Base-by-base conservation (phyloP, 345 rosid species). In the Hypericum androsaemum region DNA sequence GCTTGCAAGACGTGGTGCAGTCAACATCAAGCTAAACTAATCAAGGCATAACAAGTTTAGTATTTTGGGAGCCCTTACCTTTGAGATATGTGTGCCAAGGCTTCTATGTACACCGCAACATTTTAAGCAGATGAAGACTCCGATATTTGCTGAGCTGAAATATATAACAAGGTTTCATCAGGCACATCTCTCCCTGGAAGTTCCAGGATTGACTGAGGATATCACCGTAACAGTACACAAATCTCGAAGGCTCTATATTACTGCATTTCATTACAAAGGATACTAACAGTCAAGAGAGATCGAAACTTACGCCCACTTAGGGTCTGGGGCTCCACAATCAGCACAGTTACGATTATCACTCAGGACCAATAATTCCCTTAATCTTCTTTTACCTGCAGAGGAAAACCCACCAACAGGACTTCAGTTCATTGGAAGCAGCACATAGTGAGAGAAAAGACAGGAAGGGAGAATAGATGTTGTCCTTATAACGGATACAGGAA, bases 71-170 rank as follows among this genome's bases (percentile, higher is more conserved):
- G 52, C 47, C 52, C n/a, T 66, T 68, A 92, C 99, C 95, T 88
- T 92, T 42, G 99, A 92, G 69, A 88, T 66, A 58, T 87, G 94
- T n/a, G 86, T 66, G 50, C 99, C 97, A 65, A 88, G 87, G 73
- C 97, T 86, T 81, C 97, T 83, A 71, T 92, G 99, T 52, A 85
- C 94, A 50, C 95, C 90, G 41, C 95, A 85, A 60, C 99, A 92
- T 76, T 92, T 92, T 72, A 92, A 73, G 79, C 99, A 92, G 60
- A 92, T 62, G 63, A 92, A 92, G 50, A 92, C 99, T 61, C 99
- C 99, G 48, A 92, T 88, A 65, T 92, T 92, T 49, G 88, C 88
- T 36, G 99, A 92, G 78, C 99, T 92, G 94, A 52, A 80, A 22
- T 22, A 22, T 1, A 22, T 22, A 53, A 59, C 40, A 57, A 60